phyloP scores from a whole-genome alignment of 805 yeast species.

The Wickerhamiella brachini region DNA sequence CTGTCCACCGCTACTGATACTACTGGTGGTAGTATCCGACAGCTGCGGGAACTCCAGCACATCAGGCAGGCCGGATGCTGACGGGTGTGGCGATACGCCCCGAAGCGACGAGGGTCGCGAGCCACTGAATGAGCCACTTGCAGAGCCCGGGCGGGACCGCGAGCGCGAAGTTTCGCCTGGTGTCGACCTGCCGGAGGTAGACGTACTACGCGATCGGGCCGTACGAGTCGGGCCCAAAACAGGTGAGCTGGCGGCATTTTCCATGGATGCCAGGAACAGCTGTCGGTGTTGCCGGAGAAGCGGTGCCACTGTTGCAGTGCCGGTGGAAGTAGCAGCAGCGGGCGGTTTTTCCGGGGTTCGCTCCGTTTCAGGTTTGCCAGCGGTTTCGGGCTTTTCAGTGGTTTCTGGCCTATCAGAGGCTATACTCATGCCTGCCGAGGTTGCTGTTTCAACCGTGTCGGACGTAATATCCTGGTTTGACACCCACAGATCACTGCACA shows the following conservation, averaged over 20 bases:
- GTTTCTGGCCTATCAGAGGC: not conserved
- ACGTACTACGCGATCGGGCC: not conserved
- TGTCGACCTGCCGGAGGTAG: not conserved
- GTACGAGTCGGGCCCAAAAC: not conserved
- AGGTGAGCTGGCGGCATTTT: not conserved
- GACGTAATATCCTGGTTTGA: not conserved
- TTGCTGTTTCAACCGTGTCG: not conserved
- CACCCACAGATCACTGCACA: conserved; percentile 16
- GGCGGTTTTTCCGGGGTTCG: no score
- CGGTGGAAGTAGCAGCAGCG: not conserved
- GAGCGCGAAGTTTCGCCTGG: not conserved
- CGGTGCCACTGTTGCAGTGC: not conserved
- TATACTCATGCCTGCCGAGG: not conserved
- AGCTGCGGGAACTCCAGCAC: not conserved
- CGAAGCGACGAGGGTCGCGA: not conserved
- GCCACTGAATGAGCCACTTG: not conserved
- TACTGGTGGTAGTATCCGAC: not conserved
- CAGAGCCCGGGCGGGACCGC: not conserved
- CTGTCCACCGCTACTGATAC: not conserved
- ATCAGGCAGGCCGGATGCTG: not conserved
- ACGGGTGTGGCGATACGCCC: not conserved
- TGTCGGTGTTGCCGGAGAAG: conserved; percentile 8
- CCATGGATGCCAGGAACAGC: conserved; percentile 4
- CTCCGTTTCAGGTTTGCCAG: no score
- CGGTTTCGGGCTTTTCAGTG: not conserved